phyloP scores from a whole-genome alignment of 768 basidiomycete species.

The Mycena floridula region DNA sequence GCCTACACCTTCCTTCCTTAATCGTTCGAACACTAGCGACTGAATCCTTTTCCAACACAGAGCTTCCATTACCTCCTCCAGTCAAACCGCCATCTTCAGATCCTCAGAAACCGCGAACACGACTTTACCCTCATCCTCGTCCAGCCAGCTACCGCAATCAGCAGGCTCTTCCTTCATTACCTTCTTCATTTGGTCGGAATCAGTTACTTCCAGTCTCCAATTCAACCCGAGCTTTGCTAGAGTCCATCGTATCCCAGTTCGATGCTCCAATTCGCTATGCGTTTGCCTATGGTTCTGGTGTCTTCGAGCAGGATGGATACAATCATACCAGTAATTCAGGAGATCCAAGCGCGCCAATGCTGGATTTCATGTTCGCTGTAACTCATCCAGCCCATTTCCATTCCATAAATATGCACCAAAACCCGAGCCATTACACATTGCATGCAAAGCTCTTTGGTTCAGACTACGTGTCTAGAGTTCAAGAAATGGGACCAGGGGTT shows the following conservation, averaged over 20 bases:
- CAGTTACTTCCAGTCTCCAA: slow-evolving; percentile 77
- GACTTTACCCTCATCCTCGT: slow-evolving; percentile 42
- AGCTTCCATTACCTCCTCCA: slow-evolving; percentile 29
- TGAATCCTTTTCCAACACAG: slow-evolving; percentile 29
- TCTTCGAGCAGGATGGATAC: slow-evolving; percentile 90
- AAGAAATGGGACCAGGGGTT: slow-evolving; percentile 75
- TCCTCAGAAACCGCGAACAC: slow-evolving; percentile 30
- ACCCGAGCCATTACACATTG: slow-evolving; percentile 86
- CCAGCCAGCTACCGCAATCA: slow-evolving; percentile 32
- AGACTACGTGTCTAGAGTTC: slow-evolving; percentile 71
- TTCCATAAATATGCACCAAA: slow-evolving; percentile 89
- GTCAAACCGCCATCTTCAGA: slow-evolving; percentile 16
- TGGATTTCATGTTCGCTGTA: slow-evolving; percentile 96
- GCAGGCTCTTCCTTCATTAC: slow-evolving; percentile 45
- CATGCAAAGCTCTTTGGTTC: slow-evolving; percentile 83
- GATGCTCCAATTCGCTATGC: slow-evolving; percentile 93
- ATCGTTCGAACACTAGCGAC: slow-evolving; percentile 37
- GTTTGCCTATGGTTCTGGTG: slow-evolving; percentile 95
- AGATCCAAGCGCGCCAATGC: slow-evolving; percentile 57
- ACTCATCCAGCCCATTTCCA: slow-evolving; percentile 93
- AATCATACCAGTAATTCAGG: slow-evolving; percentile 19
- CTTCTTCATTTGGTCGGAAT: slow-evolving; percentile 72
- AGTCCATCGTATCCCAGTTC: slow-evolving; percentile 74
- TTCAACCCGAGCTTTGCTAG: slow-evolving; percentile 73
- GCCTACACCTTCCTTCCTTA: too few species aligned